Evolutionary conservation across 2,329 filamentous ascomycete genomes (phyloP).

Genomic region (Calonectria crousiana): DNA sequence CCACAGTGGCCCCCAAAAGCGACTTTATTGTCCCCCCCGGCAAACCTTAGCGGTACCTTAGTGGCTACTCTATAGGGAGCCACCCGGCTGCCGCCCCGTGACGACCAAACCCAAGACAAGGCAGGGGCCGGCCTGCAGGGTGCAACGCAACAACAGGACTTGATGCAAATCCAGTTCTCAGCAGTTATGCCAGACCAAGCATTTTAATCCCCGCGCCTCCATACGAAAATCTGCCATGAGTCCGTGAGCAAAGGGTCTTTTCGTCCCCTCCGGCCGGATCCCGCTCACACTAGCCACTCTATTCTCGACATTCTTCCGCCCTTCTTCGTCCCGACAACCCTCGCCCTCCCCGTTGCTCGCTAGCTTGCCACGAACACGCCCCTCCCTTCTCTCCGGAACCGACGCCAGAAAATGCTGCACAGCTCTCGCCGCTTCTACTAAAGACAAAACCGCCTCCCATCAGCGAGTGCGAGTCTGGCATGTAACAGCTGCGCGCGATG

Average conservation of each 20-base stretch:
- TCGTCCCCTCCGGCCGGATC: slow-evolving; percentile 30
- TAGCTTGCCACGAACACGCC: slow-evolving; percentile 7
- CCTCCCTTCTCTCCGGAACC: background rate
- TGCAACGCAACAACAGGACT: slow-evolving; percentile 22
- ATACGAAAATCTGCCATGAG: slow-evolving; percentile 32
- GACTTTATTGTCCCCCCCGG: slow-evolving; percentile 12
- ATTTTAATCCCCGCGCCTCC: slow-evolving; percentile 19
- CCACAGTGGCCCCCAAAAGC: slow-evolving; percentile 1
- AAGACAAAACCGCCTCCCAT: slow-evolving; percentile 33
- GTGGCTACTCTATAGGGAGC: slow-evolving; percentile 19
- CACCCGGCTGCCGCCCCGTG: slow-evolving; percentile 26
- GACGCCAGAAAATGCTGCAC: slow-evolving; percentile 39
- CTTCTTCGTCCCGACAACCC: background rate
- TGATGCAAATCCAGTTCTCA: slow-evolving; percentile 12
- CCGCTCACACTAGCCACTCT: slow-evolving; percentile 29
- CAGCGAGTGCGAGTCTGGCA: slow-evolving; percentile 35
- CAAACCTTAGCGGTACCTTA: slow-evolving; percentile 19
- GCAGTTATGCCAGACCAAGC: slow-evolving; percentile 4
- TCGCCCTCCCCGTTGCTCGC: background rate
- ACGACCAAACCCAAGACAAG: slow-evolving; percentile 24
- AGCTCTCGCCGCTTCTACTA: slow-evolving; percentile 32
- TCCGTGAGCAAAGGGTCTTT: slow-evolving; percentile 35
- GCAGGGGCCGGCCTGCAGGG: slow-evolving; percentile 24
- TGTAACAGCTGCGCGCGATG: slow-evolving; percentile 42
- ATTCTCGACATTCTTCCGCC: slow-evolving; percentile 1